phyloP scores from a whole-genome alignment of 129 eudicot species.

The Cynara cardunculus region DNA sequence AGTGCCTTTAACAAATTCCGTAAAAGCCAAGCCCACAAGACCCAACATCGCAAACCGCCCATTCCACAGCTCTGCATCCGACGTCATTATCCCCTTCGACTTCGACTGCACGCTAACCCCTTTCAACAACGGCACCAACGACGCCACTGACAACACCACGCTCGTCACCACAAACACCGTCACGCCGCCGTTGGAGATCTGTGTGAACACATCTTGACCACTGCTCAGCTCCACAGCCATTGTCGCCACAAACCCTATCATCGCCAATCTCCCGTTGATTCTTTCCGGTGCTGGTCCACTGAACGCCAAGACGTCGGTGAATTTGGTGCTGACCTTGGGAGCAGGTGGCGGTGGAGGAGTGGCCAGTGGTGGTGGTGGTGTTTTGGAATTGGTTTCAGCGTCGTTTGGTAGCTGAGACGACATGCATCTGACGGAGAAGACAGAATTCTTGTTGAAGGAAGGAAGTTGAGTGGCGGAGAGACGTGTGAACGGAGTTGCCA shows the following conservation, averaged over 20 bases:
- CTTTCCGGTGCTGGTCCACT: constrained; percentile 91
- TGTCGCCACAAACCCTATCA: constrained; percentile 66
- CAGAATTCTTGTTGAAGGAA: not conserved
- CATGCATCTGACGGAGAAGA: constrained; percentile 2
- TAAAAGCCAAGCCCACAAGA: constrained; percentile 70
- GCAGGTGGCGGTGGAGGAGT: constrained; percentile 7
- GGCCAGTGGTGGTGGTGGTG: not conserved
- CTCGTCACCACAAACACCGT: constrained; percentile 61
- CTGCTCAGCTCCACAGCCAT: constrained; percentile 47
- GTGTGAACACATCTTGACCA: constrained; percentile 55
- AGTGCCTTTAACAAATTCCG: constrained; percentile 61
- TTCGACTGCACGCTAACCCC: constrained; percentile 63
- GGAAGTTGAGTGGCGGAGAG: not conserved
- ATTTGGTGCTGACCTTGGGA: constrained; percentile 48
- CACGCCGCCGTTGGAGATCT: constrained; percentile 66
- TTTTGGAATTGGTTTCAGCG: not conserved
- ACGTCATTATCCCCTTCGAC: constrained; percentile 48
- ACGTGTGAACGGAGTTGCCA: constrained; percentile 2
- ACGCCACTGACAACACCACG: constrained; percentile 52
- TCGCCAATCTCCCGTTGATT: constrained; percentile 77
- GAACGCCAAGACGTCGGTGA: constrained; percentile 67
- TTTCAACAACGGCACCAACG: constrained; percentile 68
- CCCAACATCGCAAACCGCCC: constrained; percentile 83
- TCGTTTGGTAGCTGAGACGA: constrained; percentile 5
- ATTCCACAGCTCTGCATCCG: constrained; percentile 80